Conservation (phyloP, 805 yeast species). For the Suhomyces faveliae region DNA sequence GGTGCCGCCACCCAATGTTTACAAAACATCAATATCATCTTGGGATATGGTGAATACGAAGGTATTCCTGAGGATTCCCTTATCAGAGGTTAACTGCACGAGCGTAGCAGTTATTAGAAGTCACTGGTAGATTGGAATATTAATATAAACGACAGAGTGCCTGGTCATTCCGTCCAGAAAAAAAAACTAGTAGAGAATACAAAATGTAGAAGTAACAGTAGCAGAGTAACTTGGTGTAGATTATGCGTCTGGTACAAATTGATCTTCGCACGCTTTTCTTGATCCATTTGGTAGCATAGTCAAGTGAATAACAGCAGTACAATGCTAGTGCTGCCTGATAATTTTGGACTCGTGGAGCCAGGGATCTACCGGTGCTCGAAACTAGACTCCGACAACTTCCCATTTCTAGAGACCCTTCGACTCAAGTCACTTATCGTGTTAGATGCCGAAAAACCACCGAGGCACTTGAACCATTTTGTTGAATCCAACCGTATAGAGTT, state of each 20-base stretch:
- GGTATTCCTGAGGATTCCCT: slow-evolving; percentile 82
- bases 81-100: slow-evolving; percentile 49
- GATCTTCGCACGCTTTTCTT: not conserved
- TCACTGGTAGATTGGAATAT: no score
- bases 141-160: not conserved
- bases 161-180: no score
- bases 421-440: slow-evolving; percentile 68
- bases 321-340: slow-evolving; percentile 91
- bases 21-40: slow-evolving; percentile 89
- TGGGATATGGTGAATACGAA: slow-evolving; percentile 90
- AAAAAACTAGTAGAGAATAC: not conserved
- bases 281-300: not conserved
- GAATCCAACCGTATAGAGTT: slow-evolving; percentile 54
- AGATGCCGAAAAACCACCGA: slow-evolving; percentile 83
- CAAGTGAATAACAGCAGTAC: not conserved
- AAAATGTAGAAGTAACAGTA: not conserved
- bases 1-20: slow-evolving; percentile 99
- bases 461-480: slow-evolving; percentile 65
- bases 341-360: slow-evolving; percentile 86
- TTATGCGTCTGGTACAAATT: not conserved
- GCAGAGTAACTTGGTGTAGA: not conserved
- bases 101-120: no score
- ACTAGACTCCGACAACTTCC: slow-evolving; percentile 70
- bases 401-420: slow-evolving; percentile 72
- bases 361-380: slow-evolving; percentile 80